Evolutionary conservation across 106 monocot genomes (phyloP), one percentile per base, ranked within the genome.

Genomic region (Agapanthus africanus): DNA sequence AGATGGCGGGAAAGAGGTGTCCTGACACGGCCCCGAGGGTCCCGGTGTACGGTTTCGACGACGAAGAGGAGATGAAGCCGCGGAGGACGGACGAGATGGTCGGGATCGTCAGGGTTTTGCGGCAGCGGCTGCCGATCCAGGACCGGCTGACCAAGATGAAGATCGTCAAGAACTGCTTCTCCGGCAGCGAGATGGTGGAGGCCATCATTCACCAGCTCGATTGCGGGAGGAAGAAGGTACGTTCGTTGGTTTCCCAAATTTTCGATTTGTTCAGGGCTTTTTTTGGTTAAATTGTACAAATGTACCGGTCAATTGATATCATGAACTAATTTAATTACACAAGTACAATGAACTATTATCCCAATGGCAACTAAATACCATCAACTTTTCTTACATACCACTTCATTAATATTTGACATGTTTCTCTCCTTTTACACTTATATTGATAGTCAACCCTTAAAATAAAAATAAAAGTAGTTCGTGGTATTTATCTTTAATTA

Each of bases 121-220:
- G 97, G 44, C 82, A 82, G 13, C 65, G 83, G 40, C 40, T 99
- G 37, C 85, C 87, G 79, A 91, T 99, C 2, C 84, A 86, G 66
- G 97, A 99, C 63, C 73, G 89, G 46, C 44, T 99, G 21, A 73
- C 59, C 14, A 84, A 77, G 78, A 82, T 99, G 87, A 92, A 89
- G 79, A 70, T 92, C 37, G 87, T 82, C 4, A 89, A 82, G 79
- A 99, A 93, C 46, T 99, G 97, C 81, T 99, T 99, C 76, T 32
- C 85, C 50, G 92, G 90, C 6, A 70, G 75, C 59, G 87, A 99
- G 10, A 70, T 90, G 56, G 83, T 99, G 38, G 92, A 99, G 71
- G 85, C 70, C 36, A 71, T 99, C 70, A 88, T 85, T 62, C 57
- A 79, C 54, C 79, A 92, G 63, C 82, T 99, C 41, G 88, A 92